Conservation (phyloP, 2,329 filamentous ascomycete species). For the Fusarium sulawesiense region DNA sequence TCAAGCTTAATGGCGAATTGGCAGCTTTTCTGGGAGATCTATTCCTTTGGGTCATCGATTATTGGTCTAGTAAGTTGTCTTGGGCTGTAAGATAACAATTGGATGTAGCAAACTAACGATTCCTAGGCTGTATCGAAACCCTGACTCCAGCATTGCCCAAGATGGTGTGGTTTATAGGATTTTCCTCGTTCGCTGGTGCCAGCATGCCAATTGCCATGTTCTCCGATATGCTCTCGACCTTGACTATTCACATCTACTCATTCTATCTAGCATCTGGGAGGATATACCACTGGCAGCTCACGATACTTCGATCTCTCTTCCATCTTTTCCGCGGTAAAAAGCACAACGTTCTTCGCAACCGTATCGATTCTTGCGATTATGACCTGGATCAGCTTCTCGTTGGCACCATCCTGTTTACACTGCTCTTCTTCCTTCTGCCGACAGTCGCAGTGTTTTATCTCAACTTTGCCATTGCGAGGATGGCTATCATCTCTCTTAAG, state of each 20-base stretch:
- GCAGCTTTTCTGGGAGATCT: conserved; percentile 94
- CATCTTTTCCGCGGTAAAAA: conserved; percentile 99
- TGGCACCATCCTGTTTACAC: conserved; percentile 94
- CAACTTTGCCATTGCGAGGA: conserved; percentile 92
- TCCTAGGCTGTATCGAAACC: conserved; percentile 77
- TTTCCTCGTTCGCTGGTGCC: conserved; percentile 93
- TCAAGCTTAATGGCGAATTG: conserved; percentile 95
- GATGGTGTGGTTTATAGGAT: conserved; percentile 91
- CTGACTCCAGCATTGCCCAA: conserved; percentile 84
- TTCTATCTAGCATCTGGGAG: conserved; percentile 97
- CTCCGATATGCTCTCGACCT: conserved; percentile 88
- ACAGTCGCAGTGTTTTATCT: conserved; percentile 97
- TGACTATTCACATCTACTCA: conserved; percentile 96
- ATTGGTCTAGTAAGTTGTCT: conserved; percentile 82
- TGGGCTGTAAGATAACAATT: background rate
- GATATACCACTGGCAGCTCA: conserved; percentile 99
- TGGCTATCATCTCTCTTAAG: conserved; percentile 94
- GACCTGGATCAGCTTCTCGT: conserved; percentile 96
- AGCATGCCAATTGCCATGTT: conserved; percentile 97
- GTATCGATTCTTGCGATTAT: conserved; percentile 99
- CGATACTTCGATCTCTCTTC: conserved; percentile 96
- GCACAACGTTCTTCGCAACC: conserved; percentile 94
- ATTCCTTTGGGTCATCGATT: conserved; percentile 98
- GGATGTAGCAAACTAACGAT: conserved; percentile 36
- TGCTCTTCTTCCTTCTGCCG: conserved; percentile 93